phyloP scores from a whole-genome alignment of 2,329 filamentous ascomycete genomes.

The Pseudogymnoascus sp. region DNA sequence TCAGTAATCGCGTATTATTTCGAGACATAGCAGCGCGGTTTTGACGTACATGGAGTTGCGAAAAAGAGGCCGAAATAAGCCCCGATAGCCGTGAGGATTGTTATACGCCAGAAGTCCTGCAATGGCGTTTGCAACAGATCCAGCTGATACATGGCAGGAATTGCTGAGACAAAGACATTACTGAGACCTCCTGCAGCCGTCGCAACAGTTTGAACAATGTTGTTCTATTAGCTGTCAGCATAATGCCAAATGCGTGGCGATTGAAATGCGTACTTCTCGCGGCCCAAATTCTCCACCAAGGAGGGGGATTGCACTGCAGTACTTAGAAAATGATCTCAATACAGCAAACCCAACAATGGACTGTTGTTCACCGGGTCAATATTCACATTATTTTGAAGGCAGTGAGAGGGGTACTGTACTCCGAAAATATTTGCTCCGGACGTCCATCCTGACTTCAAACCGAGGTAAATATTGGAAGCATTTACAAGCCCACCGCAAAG shows the following conservation, averaged over 20 bases:
- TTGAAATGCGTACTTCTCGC: background rate
- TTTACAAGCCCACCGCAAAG: conserved; percentile 4
- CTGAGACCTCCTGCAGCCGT: conserved; percentile 37
- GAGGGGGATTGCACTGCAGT: background rate
- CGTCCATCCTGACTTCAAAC: conserved; percentile 1
- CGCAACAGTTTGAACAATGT: conserved; percentile 38
- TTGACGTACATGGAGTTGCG: background rate
- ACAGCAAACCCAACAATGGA: conserved; percentile 1
- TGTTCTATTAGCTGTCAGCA: conserved; percentile 39
- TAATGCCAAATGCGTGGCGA: conserved; percentile 15
- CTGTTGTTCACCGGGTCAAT: background rate
- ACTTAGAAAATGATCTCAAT: conserved; percentile 2
- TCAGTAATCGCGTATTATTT: conserved; percentile 18
- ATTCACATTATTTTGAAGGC: background rate
- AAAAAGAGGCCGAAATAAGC: conserved; percentile 34
- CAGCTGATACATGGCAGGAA: conserved; percentile 37
- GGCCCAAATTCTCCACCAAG: conserved; percentile 1
- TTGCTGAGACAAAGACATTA: conserved; percentile 36
- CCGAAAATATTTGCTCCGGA: conserved; percentile 2
- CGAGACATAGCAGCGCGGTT: background rate
- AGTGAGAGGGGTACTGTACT: background rate
- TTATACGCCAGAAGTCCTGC: conserved; percentile 15
- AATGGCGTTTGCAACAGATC: conserved; percentile 25
- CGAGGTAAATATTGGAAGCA: conserved; percentile 3
- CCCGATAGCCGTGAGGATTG: conserved; percentile 14